These are phyloP conservation scores for Chaetomiaceae sp. DNA, from an alignment of 2,329 filamentous ascomycete species.

Conservation along the genomic window DNA sequence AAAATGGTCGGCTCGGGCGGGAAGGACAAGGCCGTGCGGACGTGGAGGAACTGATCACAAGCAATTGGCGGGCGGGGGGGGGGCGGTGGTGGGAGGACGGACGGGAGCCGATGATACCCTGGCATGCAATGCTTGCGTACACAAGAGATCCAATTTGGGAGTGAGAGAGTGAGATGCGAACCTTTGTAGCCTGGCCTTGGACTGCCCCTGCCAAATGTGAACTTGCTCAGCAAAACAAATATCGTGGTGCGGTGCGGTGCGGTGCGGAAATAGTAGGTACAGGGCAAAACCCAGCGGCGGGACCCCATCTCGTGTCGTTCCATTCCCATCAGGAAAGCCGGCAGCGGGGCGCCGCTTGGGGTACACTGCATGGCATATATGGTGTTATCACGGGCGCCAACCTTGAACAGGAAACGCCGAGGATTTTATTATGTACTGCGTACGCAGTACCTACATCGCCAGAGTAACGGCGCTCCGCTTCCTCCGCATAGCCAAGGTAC, in stretches of 20 bases:
- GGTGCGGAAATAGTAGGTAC: no score
- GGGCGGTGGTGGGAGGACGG: neutral
- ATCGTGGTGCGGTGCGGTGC: no score
- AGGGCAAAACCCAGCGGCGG: neutral
- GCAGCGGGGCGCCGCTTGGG: neutral
- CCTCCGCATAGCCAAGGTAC: no score
- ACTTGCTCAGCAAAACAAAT: no score
- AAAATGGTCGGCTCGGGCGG: conserved; percentile 85
- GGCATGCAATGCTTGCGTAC: conserved; percentile 7
- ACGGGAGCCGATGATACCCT: conserved; percentile 26
- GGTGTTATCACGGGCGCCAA: neutral
- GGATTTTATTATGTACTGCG: no score
- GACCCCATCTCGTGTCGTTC: neutral
- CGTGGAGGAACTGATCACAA: conserved; percentile 55
- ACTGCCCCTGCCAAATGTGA: no score
- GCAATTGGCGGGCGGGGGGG: neutral
- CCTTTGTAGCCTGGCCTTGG: no score
- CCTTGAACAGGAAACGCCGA: neutral
- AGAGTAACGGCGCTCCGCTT: no score
- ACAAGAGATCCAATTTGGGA: neutral
- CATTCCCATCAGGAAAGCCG: conserved; percentile 8
- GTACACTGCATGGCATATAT: no score
- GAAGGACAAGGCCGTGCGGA: conserved; percentile 75
- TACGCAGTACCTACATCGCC: no score
- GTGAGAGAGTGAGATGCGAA: no score